Evolutionary conservation across 768 basidiomycete genomes (phyloP), one percentile per base, ranked within the genome.

Genomic region (Termitomyces sp.): DNA sequence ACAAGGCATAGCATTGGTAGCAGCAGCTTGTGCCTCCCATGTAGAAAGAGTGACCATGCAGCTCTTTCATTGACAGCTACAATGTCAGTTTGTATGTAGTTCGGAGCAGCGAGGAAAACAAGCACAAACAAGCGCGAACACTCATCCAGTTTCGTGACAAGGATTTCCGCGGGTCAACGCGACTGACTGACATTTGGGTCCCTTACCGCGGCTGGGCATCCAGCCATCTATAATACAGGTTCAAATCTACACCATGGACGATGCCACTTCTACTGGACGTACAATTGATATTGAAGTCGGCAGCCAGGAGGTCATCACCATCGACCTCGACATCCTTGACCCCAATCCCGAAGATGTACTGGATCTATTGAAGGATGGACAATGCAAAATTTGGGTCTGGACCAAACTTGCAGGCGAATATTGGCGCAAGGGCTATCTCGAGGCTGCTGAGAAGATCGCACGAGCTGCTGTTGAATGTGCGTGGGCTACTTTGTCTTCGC

Each of bases 311-410:
- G 82, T 90, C 65, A 88, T 95, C 56, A 88, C 90, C 21, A 86
- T 98, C 56, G 90, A 96, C 74, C 80, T 98, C 38, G 89, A 91
- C 74, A 77, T 87, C 62, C 84, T 98, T 49, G 88, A 91, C 68
- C 84, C 84, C 4, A 85, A 82, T 63, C 83, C 87, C 7, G 83
- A 87, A 58, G 87, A 90, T 57, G 83, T 92, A 2, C 72, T 88
- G 47, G 84, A 88, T 61, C 68, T 94, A 3, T 67, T 94, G 46
- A 80, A 77, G 55, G 85, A 89, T 30, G 87, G 86, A 0, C 81
- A 85, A 53, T 90, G 87, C 53, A 83, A 75, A 56, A 82, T 84
- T 17, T 82, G 80, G 66, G 81, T 87, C 11, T 95, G 91, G 91
- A 84, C 88, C 1, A 84, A 83, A 58, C 77, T 95, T 21, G 92